Evolutionary conservation across 2,329 filamentous ascomycete genomes (phyloP).

Genomic region (Arthrobotrys entomopaga): DNA sequence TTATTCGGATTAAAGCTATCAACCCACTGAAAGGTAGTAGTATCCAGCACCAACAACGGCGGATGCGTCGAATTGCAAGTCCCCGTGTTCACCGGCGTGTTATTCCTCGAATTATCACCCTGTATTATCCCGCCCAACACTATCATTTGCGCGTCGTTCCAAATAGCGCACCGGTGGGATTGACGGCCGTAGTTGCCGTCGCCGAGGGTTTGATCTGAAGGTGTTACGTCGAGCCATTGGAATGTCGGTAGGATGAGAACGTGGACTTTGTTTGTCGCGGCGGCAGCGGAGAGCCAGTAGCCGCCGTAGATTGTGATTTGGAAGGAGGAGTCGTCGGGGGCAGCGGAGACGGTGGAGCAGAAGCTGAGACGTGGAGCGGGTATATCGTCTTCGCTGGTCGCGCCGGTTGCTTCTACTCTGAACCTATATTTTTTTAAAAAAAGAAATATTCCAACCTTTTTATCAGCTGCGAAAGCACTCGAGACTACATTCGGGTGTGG

Average conservation of each 20-base stretch:
- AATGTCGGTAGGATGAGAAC: constrained; percentile 47
- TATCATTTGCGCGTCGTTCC: constrained; percentile 52
- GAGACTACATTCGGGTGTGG: too few species aligned
- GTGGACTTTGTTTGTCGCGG: constrained; percentile 45
- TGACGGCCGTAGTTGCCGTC: constrained; percentile 43
- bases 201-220: constrained; percentile 21
- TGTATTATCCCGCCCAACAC: constrained; percentile 41
- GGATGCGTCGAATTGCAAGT: constrained; percentile 47
- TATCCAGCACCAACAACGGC: constrained; percentile 49
- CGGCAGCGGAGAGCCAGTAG: constrained; percentile 46
- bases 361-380: constrained; percentile 41
- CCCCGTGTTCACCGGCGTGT: constrained; percentile 38
- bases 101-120: constrained; percentile 27
- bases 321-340: constrained; percentile 52
- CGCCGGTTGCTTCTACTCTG: constrained; percentile 37
- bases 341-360: constrained; percentile 41
- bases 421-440: too few species aligned
- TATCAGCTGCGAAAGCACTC: too few species aligned
- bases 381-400: constrained; percentile 20
- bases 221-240: constrained; percentile 53
- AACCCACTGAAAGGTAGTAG: constrained; percentile 43
- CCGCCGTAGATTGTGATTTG: constrained; percentile 55
- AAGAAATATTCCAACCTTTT: too few species aligned
- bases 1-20: constrained; percentile 44
- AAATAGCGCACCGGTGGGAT: constrained; percentile 22